phyloP scores from a whole-genome alignment of 176 grass and related monocot genomes.

The Saccharum spontaneum region DNA sequence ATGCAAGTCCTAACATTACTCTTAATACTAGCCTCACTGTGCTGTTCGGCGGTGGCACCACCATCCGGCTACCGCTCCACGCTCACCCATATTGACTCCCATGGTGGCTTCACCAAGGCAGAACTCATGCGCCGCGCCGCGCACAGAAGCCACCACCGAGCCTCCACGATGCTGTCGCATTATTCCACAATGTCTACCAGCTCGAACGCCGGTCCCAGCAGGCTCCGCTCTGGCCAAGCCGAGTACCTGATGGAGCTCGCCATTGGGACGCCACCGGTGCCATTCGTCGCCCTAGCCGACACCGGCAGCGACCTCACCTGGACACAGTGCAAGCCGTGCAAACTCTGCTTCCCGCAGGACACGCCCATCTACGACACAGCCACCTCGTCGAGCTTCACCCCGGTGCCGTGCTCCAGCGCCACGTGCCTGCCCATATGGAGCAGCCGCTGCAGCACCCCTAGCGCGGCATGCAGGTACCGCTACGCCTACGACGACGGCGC shows the following conservation, averaged over 20 bases:
- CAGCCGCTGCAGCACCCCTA: background rate
- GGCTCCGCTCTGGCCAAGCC: background rate
- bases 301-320: too few species aligned
- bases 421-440: background rate
- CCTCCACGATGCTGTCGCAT: rapidly evolving
- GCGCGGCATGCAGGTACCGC: background rate
- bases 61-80: background rate
- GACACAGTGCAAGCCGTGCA: slow-evolving; percentile 21
- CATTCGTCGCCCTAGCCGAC: too few species aligned
- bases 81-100: slow-evolving; percentile 19
- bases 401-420: background rate
- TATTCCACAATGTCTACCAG: background rate
- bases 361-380: background rate
- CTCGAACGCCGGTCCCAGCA: background rate
- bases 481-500: background rate
- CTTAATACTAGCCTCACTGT: background rate
- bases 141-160: slow-evolving; percentile 8
- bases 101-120: background rate
- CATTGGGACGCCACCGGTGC: background rate
- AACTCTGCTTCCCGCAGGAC: background rate
- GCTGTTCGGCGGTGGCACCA: background rate
- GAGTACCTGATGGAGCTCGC: slow-evolving; percentile 39
- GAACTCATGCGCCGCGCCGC: background rate
- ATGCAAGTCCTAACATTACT: too few species aligned
- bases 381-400: background rate